A percentile compares a stretch with the other conserved stretches of the same genome.
These are phyloP conservation scores for Ailanthus altissimus DNA, from an alignment of 345 rosid species.

Conservation along the genomic window DNA sequence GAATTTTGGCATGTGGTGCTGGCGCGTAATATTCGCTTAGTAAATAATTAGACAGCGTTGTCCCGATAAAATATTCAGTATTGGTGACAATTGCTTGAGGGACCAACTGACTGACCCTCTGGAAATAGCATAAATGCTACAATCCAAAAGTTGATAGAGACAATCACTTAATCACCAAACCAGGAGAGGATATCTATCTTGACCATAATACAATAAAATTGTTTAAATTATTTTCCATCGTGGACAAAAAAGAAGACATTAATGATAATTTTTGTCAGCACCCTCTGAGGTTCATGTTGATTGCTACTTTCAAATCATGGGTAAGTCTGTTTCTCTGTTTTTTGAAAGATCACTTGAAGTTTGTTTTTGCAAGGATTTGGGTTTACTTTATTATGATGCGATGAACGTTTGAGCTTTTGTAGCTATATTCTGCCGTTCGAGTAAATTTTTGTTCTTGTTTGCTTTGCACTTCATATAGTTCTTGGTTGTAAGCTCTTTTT, in stretches of 20 bases:
- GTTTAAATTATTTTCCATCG: too few relatives aligned
- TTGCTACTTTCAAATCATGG: conserved; percentile 22
- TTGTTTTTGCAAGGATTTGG: neutral
- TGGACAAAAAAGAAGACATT: too few relatives aligned
- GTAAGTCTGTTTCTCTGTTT: conserved; percentile 22
- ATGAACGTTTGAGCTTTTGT: neutral
- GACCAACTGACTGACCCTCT: too few relatives aligned
- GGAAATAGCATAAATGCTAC: too few relatives aligned
- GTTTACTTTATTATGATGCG: neutral
- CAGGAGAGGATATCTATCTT: neutral
- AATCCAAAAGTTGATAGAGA: neutral
- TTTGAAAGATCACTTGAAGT: too few relatives aligned
- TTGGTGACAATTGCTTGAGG: too few relatives aligned
- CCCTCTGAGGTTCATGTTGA: neutral
- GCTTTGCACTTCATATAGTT: neutral
- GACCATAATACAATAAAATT: too few relatives aligned
- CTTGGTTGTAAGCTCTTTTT: neutral
- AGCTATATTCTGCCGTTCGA: neutral
- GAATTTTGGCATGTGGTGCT: neutral
- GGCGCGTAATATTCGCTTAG: too few relatives aligned
- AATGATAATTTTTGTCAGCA: too few relatives aligned
- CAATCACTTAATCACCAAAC: neutral
- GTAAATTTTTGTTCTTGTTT: neutral
- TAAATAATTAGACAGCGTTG: neutral
- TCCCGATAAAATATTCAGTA: too few relatives aligned